A percentile compares a stretch with the other conserved stretches of the same genome.
These are phyloP conservation scores for Pneumocystis jirovecii DNA, from an alignment of 1,139 yeast species.

Conservation along the genomic window DNA sequence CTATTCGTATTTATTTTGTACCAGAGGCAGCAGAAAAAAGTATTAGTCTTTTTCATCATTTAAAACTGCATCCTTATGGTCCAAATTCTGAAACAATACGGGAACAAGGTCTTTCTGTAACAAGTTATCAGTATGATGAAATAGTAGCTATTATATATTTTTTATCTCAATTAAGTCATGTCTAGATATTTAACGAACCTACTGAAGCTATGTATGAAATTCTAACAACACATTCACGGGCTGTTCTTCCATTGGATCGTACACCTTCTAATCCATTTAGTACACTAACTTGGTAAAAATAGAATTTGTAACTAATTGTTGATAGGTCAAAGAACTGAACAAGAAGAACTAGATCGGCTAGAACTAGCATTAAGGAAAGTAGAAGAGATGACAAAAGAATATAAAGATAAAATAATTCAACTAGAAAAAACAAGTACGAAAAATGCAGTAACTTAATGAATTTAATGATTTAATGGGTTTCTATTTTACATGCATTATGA, in stretches of 20 bases:
- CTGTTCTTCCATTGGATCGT: background rate
- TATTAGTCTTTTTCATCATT: conserved; percentile 70
- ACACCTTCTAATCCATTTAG: background rate
- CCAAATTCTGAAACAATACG: conserved; percentile 23
- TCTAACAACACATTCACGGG: conserved; percentile 37
- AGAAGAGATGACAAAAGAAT: conserved; percentile 1
- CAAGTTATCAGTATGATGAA: conserved; percentile 73
- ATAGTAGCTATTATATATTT: conserved; percentile 33
- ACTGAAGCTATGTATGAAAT: conserved; percentile 74
- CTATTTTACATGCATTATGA: background rate
- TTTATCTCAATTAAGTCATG: background rate
- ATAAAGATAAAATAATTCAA: background rate
- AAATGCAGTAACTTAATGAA: background rate
- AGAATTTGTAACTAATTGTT: background rate
- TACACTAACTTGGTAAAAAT: background rate
- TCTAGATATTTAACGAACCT: conserved; percentile 62
- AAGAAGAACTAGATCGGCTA: conserved; percentile 5
- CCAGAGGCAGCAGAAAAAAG: conserved; percentile 80
- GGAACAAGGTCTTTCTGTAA: conserved; percentile 28
- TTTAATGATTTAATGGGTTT: background rate
- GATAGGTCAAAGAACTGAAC: conserved; percentile 1
- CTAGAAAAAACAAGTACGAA: conserved; percentile 1
- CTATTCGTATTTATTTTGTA: conserved; percentile 71
- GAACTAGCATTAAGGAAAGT: conserved; percentile 4
- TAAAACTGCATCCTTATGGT: conserved; percentile 81